These are phyloP conservation scores for Akanthomyces dipterigenus DNA, from an alignment of 2,329 filamentous ascomycete genomes.

Conservation along the genomic window DNA sequence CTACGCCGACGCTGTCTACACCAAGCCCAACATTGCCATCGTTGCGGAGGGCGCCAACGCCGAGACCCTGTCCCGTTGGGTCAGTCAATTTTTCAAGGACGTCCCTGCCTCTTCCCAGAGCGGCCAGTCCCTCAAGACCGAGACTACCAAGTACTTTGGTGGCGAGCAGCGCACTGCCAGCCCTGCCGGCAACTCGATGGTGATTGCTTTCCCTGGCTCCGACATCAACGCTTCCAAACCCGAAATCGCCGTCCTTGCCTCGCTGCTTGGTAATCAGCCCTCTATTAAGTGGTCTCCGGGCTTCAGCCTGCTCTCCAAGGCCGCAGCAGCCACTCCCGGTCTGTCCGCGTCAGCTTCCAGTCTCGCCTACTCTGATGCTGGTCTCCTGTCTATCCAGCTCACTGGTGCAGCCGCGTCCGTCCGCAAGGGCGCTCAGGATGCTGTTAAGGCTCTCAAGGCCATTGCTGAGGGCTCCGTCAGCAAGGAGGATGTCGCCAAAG, in stretches of 20 bases:
- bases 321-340: slow-evolving; percentile 57
- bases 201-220: slow-evolving; percentile 89
- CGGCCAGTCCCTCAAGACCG: slow-evolving; percentile 47
- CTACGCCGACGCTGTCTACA: slow-evolving; percentile 74
- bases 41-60: slow-evolving; percentile 82
- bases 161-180: slow-evolving; percentile 88
- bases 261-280: slow-evolving; percentile 83
- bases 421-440: slow-evolving; percentile 64
- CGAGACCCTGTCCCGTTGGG: slow-evolving; percentile 76
- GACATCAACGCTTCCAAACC: slow-evolving; percentile 79
- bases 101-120: slow-evolving; percentile 49
- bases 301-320: slow-evolving; percentile 85
- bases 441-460: slow-evolving; percentile 76
- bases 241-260: slow-evolving; percentile 77
- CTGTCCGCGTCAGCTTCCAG: slow-evolving; percentile 69
- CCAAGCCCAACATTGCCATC: slow-evolving; percentile 84
- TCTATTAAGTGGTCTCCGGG: slow-evolving; percentile 94
- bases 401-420: slow-evolving; percentile 68
- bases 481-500: slow-evolving; percentile 86
- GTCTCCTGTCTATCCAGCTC: slow-evolving; percentile 78
- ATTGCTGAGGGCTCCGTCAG: slow-evolving; percentile 68
- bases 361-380: slow-evolving; percentile 85
- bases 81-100: slow-evolving; percentile 82
- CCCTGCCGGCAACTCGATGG: slow-evolving; percentile 69
- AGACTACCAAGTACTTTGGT: slow-evolving; percentile 80